Evolutionary conservation across 805 yeast species (phyloP).

Genomic region (Alloascoidea africana): DNA sequence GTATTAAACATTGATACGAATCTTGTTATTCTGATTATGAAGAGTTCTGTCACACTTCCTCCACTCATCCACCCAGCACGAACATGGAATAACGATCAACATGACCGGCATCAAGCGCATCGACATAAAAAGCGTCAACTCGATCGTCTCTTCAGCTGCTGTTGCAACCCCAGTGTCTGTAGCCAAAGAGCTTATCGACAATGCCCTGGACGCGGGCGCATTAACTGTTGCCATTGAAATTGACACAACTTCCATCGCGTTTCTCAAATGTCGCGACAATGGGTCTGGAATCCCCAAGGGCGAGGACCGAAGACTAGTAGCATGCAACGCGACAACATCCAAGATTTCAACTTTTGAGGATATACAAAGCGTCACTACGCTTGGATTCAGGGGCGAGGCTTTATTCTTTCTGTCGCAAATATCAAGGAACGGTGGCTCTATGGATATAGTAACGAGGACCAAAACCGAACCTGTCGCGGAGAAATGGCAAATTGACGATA

Average conservation of each 20-base stretch:
- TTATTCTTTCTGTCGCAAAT: constrained; percentile 22
- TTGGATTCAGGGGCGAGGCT: constrained; percentile 39
- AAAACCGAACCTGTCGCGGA: constrained; percentile 17
- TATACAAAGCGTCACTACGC: constrained; percentile 15
- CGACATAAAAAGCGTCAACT: not conserved
- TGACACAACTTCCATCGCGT: constrained; percentile 12
- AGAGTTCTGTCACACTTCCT: no score
- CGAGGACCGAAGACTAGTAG: constrained; percentile 19
- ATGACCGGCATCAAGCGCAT: no score
- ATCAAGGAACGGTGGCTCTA: constrained; percentile 11
- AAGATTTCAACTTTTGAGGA: constrained; percentile 20
- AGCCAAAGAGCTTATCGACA: constrained; percentile 25
- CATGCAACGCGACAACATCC: constrained; percentile 26
- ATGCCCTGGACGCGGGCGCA: constrained; percentile 23
- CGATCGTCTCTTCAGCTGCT: not conserved
- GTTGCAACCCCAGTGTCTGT: constrained; percentile 18
- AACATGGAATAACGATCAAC: no score
- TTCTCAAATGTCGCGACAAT: constrained; percentile 17
- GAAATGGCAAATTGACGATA: constrained; percentile 19
- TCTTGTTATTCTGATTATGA: no score
- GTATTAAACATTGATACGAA: no score
- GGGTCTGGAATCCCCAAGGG: constrained; percentile 21
- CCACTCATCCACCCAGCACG: no score
- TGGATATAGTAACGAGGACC: constrained; percentile 19
- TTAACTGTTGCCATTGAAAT: constrained; percentile 20